Percentiles rank a stretch among this genome's conserved stretches.
Evolutionary conservation across 345 rosid genomes (phyloP).

Genomic region (Viola odorata): DNA sequence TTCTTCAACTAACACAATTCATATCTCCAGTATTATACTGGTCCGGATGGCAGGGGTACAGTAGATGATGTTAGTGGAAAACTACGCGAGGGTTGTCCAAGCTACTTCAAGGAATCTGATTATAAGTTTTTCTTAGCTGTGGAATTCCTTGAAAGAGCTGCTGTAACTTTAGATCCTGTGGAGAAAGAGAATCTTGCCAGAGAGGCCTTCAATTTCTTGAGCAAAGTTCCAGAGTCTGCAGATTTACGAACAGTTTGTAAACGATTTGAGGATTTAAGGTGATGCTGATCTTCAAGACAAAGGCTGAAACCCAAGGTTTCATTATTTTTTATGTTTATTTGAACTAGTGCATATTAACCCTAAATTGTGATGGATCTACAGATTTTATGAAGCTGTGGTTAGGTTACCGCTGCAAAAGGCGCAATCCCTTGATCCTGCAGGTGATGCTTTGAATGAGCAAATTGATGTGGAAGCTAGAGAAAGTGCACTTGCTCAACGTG

Average conservation of each 20-base stretch:
- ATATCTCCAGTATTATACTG: slow-evolving; percentile 76
- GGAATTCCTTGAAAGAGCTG: slow-evolving; percentile 92
- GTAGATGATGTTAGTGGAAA: slow-evolving; percentile 87
- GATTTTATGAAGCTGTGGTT: slow-evolving; percentile 98
- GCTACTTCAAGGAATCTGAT: slow-evolving; percentile 95
- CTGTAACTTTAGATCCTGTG: slow-evolving; percentile 46
- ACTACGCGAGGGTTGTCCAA: slow-evolving; percentile 87
- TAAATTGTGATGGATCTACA: slow-evolving; percentile 30
- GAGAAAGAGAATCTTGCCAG: slow-evolving; percentile 86
- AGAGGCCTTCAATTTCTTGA: slow-evolving; percentile 77
- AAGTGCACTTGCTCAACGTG: slow-evolving; percentile 73
- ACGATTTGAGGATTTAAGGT: slow-evolving; percentile 94
- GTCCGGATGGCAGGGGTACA: slow-evolving; percentile 97
- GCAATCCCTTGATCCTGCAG: slow-evolving; percentile 83
- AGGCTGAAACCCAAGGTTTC: slow-evolving; percentile 14
- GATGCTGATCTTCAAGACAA: slow-evolving; percentile 23
- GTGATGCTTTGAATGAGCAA: slow-evolving; percentile 92
- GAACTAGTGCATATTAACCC: slow-evolving; percentile 8
- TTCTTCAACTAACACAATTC: background rate
- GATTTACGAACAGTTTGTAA: slow-evolving; percentile 91
- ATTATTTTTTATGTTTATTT: slow-evolving; percentile 5
- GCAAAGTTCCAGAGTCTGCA: slow-evolving; percentile 91
- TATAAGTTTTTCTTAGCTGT: slow-evolving; percentile 96
- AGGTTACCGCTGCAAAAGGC: slow-evolving; percentile 92
- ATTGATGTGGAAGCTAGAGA: slow-evolving; percentile 65